Base-by-base conservation (phyloP, 805 yeast species). In the Hanseniaspora singularis region DNA sequence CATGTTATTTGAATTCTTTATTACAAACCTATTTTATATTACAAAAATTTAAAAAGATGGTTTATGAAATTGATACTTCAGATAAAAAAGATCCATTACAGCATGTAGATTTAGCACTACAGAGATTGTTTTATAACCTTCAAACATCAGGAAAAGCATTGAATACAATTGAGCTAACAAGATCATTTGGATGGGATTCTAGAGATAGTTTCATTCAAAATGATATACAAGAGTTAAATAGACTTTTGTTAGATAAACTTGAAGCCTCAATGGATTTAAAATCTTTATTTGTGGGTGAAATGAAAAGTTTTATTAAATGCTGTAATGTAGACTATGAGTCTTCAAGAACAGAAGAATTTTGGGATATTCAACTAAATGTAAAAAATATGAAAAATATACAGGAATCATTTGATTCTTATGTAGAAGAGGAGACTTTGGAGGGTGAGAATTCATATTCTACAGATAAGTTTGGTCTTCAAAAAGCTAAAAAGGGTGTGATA, bases 391-490 rank as follows among this genome's bases (percentile, higher is more conserved):
- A 68, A 45, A 77, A 79, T 55, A 70, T 92, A 40, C 67, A 74
- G 47, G 79, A 78, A 45, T 79, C 96, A 0, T 92, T 92, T 63
- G 73, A 76, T 42, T 84, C 87, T 60, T 92, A 92, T 60, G 77
- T 88, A 46, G 94, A 86, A 54, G 79, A 80, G 26, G 99, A 92
- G 64, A 70, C 84, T 62, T 70, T 92, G 60, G 81, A 82, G 49
- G 99, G 97, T 27, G 98, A 92, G 58, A 92, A 92, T 61, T 92
- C 87, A 64, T 92, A 92, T 58, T 89, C 81, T 51, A 96, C 98
- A 0, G 87, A 83, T 28, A 88, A 79, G 31, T 74, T 64, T 61
- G 97, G 97, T 0, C 71, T 86, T 39, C 99, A 92, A 65, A 96
- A 87, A 63, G 97, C 98, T 10, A 81, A 81, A 57, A 92, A 92